These are phyloP conservation scores for Calocera viscosa DNA, from an alignment of 768 basidiomycete species.

Conservation along the genomic window DNA sequence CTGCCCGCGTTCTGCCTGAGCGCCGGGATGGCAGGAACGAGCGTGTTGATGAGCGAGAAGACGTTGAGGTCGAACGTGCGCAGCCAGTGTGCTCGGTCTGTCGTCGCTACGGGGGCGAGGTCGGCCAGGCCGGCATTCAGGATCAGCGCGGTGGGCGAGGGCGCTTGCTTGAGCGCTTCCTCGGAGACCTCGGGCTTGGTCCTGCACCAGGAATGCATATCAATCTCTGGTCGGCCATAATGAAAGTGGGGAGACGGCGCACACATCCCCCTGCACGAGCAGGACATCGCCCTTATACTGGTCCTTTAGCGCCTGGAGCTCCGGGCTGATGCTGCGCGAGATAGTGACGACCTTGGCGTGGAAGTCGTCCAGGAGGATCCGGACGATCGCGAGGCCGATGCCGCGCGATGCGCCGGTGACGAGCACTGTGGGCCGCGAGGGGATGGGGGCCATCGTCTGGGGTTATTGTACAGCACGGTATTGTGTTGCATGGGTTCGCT, in stretches of 20 bases:
- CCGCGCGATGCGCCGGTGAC: slow-evolving; percentile 77
- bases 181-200: slow-evolving; percentile 43
- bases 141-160: slow-evolving; percentile 59
- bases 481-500: no score
- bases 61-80: slow-evolving; percentile 67
- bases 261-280: slow-evolving; percentile 63
- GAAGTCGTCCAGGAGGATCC: slow-evolving; percentile 49
- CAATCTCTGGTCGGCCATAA: no score
- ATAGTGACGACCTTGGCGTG: slow-evolving; percentile 61
- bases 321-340: slow-evolving; percentile 56
- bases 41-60: slow-evolving; percentile 63
- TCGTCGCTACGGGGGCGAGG: slow-evolving; percentile 30
- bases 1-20: slow-evolving; percentile 52
- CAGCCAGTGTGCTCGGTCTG: slow-evolving; percentile 18
- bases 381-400: slow-evolving; percentile 69
- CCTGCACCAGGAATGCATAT: slow-evolving; percentile 32
- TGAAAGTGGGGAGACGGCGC: background rate
- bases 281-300: slow-evolving; percentile 34
- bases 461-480: background rate
- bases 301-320: slow-evolving; percentile 41
- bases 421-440: slow-evolving; percentile 45
- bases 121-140: slow-evolving; percentile 75
- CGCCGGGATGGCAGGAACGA: slow-evolving; percentile 55
- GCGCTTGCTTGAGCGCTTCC: slow-evolving; percentile 43
- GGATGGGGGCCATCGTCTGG: slow-evolving; percentile 11